Base-by-base conservation (phyloP, 306 rosid species). In the Leucaena leucocephala region DNA sequence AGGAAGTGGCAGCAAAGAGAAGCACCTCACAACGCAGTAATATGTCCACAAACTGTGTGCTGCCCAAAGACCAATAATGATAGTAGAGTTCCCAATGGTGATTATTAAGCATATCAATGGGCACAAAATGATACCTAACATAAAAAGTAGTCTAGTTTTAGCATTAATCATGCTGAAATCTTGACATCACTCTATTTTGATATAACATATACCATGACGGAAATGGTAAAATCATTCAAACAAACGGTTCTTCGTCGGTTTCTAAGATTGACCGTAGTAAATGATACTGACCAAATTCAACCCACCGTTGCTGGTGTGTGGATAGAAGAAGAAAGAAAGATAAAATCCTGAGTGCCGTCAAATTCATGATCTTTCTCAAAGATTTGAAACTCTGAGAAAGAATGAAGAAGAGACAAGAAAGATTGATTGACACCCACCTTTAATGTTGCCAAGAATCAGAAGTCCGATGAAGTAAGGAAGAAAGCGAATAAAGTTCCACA, bases 401-500 rank as follows among this genome's bases (percentile, higher is more conserved):
- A 36, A 36, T 61, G 17, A 42, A 8, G 15, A 13, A 75, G 27
- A 27, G 27, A 27, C 27, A 55, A 75, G 73, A 62, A 76, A 14
- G 16, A 81, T 44, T 27, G 27, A 27, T 27, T 40, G 75, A n/a
- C 13, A 68, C 70, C 74, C 14, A 90, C 99, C 99, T 90, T 96
- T 96, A 81, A 90, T 80, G 80, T 0, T 58, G 78, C 98, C 99
- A 7, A 96, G 88, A 83, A 96, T 40, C 69, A 96, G 83, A 83
- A 96, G 97, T 40, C 98, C 98, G 72, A 75, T 43, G 89, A 95
- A 95, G 86, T 81, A 92, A 67, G 98, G 98, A 33, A 95, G 87
- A 81, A 93, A 95, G 68, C 84, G 72, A 55, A 95, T 80, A 43
- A 95, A 92, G 77, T 79, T 91, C 96, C 84, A 86, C 61, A 93